Evolutionary conservation across 345 rosid species (phyloP).

Genomic region (Populus alba): DNA sequence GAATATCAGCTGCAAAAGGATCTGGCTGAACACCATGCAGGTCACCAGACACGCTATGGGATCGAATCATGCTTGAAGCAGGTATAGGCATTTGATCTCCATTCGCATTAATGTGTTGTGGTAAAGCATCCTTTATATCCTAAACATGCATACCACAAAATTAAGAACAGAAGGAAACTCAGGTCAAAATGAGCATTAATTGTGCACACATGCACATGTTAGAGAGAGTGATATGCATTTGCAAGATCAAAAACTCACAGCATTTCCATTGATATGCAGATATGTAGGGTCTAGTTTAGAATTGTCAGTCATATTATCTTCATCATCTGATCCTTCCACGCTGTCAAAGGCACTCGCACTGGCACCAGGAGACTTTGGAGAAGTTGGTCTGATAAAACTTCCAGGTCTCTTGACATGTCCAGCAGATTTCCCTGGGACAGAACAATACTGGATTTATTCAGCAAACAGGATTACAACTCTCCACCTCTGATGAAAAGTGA

Average conservation of each 20-base stretch:
- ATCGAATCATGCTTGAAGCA: slow-evolving; percentile 81
- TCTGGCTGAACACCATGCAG: slow-evolving; percentile 98
- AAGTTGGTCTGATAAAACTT: slow-evolving; percentile 62
- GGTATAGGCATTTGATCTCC: slow-evolving; percentile 58
- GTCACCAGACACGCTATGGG: slow-evolving; percentile 93
- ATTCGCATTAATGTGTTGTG: slow-evolving; percentile 48
- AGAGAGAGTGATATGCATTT: neutral
- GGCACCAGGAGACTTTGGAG: slow-evolving; percentile 94
- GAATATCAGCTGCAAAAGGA: slow-evolving; percentile 97
- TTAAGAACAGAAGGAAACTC: neutral
- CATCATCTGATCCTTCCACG: slow-evolving; percentile 90
- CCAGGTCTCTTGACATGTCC: slow-evolving; percentile 61
- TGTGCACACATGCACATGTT: neutral
- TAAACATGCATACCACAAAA: slow-evolving; percentile 36
- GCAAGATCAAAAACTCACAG: slow-evolving; percentile 55
- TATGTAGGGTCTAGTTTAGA: slow-evolving; percentile 58
- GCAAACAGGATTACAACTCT: neutral
- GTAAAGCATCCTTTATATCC: slow-evolving; percentile 23
- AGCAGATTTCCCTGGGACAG: slow-evolving; percentile 57
- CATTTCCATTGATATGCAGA: slow-evolving; percentile 62
- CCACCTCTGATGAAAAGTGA: neutral
- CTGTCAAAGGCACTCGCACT: slow-evolving; percentile 96
- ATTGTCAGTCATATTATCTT: slow-evolving; percentile 64
- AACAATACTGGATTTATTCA: neutral
- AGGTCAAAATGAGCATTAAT: neutral